Evolutionary conservation across 306 rosid genomes (phyloP), one percentile per base, ranked within the genome.

Genomic region (Gynostemma pentaphyllum): DNA sequence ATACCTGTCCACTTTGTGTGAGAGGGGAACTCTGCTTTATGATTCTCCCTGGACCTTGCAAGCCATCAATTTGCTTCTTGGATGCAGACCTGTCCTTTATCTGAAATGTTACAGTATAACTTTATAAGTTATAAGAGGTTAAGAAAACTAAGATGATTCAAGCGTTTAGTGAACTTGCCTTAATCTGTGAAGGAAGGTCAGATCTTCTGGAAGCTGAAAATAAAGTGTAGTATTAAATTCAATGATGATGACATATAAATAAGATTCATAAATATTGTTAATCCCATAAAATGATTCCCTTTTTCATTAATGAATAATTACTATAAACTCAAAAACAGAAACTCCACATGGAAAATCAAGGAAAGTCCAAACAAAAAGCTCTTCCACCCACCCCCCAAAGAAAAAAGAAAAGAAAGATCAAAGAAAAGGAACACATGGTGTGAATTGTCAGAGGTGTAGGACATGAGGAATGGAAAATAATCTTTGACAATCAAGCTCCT

Each of bases 1-100:
- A 96, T 84, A 84, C 97, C 99, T 84, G 90, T 42, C 79, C 74
- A 39, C 69, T 29, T 47, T 72, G 88, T n/a, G 88, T 81, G 65
- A 67, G 48, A 51, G 46, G 65, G 70, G 78, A 72, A 68, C 69
- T 77, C 74, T 73, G 81, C 81, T 67, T 86, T 28, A 46, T 61
- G 50, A 45, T 63, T 80, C 71, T 82, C 72, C 80, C 89, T 12
- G 68, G 78, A 64, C 73, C 78, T 76, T 74, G 83, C 75, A 75
- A 34, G 72, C 68, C 72, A 34, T 76, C 34, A 72, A 73, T 75
- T 66, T 79, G 72, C 77, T 79, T 86, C 78, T 70, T 84, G 66
- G 83, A 72, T 45, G 82, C 64, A 63, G 72, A 42, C 45, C 72
- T 72, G 27, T 66, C 78, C 74, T 76, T 79, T 61, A 80, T 76